Conservation (phyloP, 306 rosid species). For the Luffa aegyptiaca region DNA sequence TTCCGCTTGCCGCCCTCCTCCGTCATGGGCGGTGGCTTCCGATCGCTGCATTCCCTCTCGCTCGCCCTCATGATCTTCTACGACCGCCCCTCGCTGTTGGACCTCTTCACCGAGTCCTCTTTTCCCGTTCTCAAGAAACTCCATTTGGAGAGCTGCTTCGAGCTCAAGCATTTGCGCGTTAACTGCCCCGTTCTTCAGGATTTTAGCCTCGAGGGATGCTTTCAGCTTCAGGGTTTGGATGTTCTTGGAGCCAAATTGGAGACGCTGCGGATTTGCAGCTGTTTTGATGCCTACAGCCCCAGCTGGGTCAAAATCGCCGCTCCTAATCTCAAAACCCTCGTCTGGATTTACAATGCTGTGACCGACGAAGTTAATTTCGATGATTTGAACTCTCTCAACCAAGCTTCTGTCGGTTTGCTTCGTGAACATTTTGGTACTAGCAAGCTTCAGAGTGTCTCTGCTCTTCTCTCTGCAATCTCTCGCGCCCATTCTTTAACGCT, state of each 20-base stretch:
- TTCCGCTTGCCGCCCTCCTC: conserved; percentile 68
- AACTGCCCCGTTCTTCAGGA: conserved; percentile 39
- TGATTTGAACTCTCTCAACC: conserved; percentile 23
- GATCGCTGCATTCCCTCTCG: conserved; percentile 33
- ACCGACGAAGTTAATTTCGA: conserved; percentile 26
- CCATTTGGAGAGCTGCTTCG: conserved; percentile 36
- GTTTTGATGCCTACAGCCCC: conserved; percentile 36
- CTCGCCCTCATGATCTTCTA: conserved; percentile 28
- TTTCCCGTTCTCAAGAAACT: conserved; percentile 48
- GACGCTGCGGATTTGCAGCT: conserved; percentile 25
- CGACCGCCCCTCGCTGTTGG: conserved; percentile 39
- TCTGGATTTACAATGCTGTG: conserved; percentile 48
- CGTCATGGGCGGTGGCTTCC: conserved; percentile 42
- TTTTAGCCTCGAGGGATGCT: conserved; percentile 40
- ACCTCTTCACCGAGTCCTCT: conserved; percentile 42
- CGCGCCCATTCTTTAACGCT: conserved; percentile 34
- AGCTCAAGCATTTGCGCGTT: conserved; percentile 37
- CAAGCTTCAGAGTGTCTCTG: conserved; percentile 43
- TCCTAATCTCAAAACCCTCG: conserved; percentile 27
- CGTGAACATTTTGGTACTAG: conserved; percentile 21
- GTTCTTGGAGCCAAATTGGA: conserved; percentile 30
- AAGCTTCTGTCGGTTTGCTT: conserved; percentile 42
- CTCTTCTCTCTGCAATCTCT: conserved; percentile 44
- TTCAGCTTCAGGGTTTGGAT: conserved; percentile 41
- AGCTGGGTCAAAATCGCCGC: conserved; percentile 45